A percentile compares a stretch with the other conserved stretches of the same genome.
Evolutionary conservation across 495 filamentous ascomycete genomes (phyloP).

Genomic region (Mytilinidion resinicola): DNA sequence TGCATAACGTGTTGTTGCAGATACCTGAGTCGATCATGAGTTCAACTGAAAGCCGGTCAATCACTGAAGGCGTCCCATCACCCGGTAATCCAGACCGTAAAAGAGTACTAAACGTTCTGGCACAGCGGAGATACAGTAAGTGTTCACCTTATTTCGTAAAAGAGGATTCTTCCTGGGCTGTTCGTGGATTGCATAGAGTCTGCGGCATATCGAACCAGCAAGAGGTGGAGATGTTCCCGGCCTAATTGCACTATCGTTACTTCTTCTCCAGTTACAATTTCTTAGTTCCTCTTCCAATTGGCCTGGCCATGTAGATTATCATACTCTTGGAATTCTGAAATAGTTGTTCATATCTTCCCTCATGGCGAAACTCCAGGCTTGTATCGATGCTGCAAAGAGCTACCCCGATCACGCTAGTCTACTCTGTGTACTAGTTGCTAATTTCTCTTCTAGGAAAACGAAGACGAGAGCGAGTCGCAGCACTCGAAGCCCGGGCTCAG

Average conservation of each 20-base stretch:
- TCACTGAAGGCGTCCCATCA: slow-evolving; percentile 8
- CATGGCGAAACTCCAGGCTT: no score
- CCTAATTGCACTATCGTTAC: no score
- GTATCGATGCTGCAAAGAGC: no score
- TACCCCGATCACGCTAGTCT: neutral
- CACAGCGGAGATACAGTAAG: slow-evolving; percentile 47
- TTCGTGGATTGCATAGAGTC: neutral
- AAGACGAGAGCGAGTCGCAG: slow-evolving; percentile 21
- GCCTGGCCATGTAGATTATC: no score
- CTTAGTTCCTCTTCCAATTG: no score
- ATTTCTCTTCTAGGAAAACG: slow-evolving; percentile 13
- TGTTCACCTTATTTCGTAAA: slow-evolving; percentile 15
- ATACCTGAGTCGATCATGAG: neutral
- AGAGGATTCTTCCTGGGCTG: neutral
- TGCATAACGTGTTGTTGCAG: slow-evolving; percentile 9
- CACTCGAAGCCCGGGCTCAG: slow-evolving; percentile 19
- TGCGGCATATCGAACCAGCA: no score
- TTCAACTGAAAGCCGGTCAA: no score
- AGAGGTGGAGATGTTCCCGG: no score
- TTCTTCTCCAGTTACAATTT: no score
- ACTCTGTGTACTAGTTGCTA: neutral
- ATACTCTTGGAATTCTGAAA: no score
- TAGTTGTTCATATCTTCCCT: no score
- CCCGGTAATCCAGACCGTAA: slow-evolving; percentile 40
- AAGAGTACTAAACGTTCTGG: slow-evolving; percentile 45